phyloP scores from a whole-genome alignment of 2,329 filamentous ascomycete genomes.

The Fusarium paranaense region DNA sequence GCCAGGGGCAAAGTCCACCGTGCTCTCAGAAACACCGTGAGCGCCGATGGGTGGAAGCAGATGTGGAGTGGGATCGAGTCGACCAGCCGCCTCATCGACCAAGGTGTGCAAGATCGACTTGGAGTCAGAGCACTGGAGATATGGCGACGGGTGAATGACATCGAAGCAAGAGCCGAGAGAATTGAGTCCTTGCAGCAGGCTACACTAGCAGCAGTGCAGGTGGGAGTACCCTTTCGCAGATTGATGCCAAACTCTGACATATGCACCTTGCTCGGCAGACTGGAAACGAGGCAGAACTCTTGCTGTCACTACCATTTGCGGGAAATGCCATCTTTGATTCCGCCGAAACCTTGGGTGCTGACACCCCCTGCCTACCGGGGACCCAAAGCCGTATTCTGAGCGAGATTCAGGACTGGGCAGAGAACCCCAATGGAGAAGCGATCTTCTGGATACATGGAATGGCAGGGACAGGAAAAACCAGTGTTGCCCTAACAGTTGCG shows the following conservation, averaged over 20 bases:
- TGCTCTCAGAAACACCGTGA: background rate
- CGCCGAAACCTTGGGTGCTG: background rate
- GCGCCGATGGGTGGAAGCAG: constrained; percentile 3
- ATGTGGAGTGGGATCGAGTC: constrained; percentile 7
- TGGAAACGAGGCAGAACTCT: background rate
- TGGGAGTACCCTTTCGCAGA: background rate
- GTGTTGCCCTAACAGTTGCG: constrained; percentile 14
- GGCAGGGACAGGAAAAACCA: constrained; percentile 22
- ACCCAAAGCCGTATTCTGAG: constrained; percentile 1
- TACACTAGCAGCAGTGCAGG: background rate
- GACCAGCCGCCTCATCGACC: background rate
- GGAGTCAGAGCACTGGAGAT: background rate
- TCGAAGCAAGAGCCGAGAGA: background rate
- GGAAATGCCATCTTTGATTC: constrained; percentile 17
- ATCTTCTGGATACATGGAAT: constrained; percentile 19
- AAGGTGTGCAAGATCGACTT: background rate
- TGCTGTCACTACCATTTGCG: background rate
- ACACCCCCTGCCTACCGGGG: constrained; percentile 5
- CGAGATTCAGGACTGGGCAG: constrained; percentile 18
- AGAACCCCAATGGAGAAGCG: background rate
- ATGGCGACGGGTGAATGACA: background rate
- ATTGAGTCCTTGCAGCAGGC: background rate
- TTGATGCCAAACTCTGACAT: background rate
- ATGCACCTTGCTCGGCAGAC: background rate
- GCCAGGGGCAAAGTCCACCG: background rate